Conservation (phyloP, 495 filamentous ascomycete genomes). For the Tetracladium setigerum region DNA sequence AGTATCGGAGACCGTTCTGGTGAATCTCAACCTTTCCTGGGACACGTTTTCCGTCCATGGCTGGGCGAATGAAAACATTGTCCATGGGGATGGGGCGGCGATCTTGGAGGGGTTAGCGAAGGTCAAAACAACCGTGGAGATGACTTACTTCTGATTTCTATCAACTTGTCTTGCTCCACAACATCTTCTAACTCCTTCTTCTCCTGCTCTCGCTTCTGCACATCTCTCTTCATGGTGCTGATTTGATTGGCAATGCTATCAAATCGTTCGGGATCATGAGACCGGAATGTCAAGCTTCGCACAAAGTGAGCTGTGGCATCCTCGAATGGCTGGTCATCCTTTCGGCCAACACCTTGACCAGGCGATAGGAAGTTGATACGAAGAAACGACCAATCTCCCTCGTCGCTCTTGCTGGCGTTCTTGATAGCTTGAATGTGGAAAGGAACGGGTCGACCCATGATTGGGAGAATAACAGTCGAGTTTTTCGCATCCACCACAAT, state of each 20-base stretch:
- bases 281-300: slow-evolving; percentile 87
- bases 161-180: slow-evolving; percentile 96
- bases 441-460: slow-evolving; percentile 95
- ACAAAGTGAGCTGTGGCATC: slow-evolving; percentile 94
- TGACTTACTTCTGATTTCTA: slow-evolving; percentile 75
- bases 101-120: slow-evolving; percentile 45
- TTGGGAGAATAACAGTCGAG: slow-evolving; percentile 82
- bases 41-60: slow-evolving; percentile 91
- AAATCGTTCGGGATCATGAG: slow-evolving; percentile 78
- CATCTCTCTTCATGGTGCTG: slow-evolving; percentile 85
- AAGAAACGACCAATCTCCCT: slow-evolving; percentile 88
- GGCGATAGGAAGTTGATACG: slow-evolving; percentile 97
- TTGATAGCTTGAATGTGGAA: slow-evolving; percentile 99
- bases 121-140: neutral
- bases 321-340: slow-evolving; percentile 98
- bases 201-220: slow-evolving; percentile 86
- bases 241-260: slow-evolving; percentile 85
- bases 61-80: slow-evolving; percentile 88
- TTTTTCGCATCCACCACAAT: slow-evolving; percentile 89
- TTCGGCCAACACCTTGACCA: slow-evolving; percentile 93
- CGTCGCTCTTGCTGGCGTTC: slow-evolving; percentile 90
- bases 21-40: slow-evolving; percentile 95
- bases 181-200: slow-evolving; percentile 99
- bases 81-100: slow-evolving; percentile 80
- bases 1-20: slow-evolving; percentile 96